A percentile compares a stretch with the other conserved stretches of the same genome.
These are phyloP conservation scores for Dipsacomyces acuminosporus DNA, from an alignment of 371 early-diverging fungal genomes.

Conservation along the genomic window DNA sequence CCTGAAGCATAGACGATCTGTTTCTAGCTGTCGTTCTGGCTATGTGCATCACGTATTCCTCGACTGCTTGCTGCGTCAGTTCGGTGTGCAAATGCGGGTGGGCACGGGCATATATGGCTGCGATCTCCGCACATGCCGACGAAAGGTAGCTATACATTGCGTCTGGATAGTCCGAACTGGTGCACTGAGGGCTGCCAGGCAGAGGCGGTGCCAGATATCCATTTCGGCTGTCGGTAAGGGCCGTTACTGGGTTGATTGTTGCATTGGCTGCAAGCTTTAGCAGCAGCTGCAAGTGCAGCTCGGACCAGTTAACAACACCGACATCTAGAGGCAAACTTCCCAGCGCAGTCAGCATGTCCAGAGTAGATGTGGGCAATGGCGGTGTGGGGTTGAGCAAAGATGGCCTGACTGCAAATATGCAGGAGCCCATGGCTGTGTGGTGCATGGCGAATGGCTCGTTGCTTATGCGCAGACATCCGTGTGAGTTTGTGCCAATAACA, in stretches of 20 bases:
- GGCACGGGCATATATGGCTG: constrained; percentile 39
- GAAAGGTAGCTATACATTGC: constrained; percentile 19
- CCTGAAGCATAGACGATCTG: constrained; percentile 59
- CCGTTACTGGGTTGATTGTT: constrained; percentile 54
- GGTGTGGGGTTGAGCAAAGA: constrained; percentile 26
- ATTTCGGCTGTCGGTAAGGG: constrained; percentile 51
- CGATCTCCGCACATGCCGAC: constrained; percentile 33
- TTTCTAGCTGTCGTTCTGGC: constrained; percentile 47
- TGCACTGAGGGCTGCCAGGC: constrained; percentile 5
- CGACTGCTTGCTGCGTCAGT: constrained; percentile 20
- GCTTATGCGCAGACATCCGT: constrained; percentile 52
- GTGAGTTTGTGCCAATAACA: constrained; percentile 52
- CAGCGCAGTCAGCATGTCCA: constrained; percentile 30
- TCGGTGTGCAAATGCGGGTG: constrained; percentile 32
- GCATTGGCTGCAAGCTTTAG: constrained; percentile 59
- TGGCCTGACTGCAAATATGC: constrained; percentile 43
- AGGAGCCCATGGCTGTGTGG: constrained; percentile 52
- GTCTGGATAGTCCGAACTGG: constrained; percentile 3
- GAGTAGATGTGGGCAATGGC: constrained; percentile 7
- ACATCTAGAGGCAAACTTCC: constrained; percentile 38
- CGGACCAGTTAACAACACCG: constrained; percentile 42
- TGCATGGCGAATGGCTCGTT: constrained; percentile 47
- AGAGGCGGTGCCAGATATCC: constrained; percentile 30
- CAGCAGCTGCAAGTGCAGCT: constrained; percentile 47
- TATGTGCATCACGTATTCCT: constrained; percentile 37